phyloP scores from a whole-genome alignment of 495 filamentous ascomycete genomes.

The Aspergillus bridgeri region DNA sequence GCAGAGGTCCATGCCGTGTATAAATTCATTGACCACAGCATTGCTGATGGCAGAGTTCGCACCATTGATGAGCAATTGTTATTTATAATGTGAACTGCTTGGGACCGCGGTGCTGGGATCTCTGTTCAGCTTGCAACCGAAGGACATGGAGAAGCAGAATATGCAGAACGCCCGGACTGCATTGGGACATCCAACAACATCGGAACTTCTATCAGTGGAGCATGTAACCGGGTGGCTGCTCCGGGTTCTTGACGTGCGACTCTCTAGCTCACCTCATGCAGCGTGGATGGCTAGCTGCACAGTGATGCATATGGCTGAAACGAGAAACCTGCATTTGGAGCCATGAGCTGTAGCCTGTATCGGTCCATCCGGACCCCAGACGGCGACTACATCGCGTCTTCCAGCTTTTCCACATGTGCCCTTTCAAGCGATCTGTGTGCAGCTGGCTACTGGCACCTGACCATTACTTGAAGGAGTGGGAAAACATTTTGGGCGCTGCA shows the following conservation, averaged over 20 bases:
- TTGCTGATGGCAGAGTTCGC: conserved; percentile 3
- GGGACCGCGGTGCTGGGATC: conserved; percentile 33
- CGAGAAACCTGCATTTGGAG: conserved; percentile 37
- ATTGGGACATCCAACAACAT: conserved; percentile 25
- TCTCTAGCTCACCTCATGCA: conserved; percentile 37
- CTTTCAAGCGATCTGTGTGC: conserved; percentile 39
- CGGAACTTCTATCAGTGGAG: conserved; percentile 13
- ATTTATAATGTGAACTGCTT: conserved; percentile 11
- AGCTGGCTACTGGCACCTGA: conserved; percentile 31
- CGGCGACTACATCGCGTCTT: conserved; percentile 24
- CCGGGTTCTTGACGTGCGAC: conserved; percentile 36
- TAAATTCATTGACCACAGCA: conserved; percentile 30
- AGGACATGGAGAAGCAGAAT: conserved; percentile 20
- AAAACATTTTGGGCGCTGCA: neutral
- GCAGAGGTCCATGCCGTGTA: conserved; percentile 31
- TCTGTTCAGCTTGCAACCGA: conserved; percentile 20
- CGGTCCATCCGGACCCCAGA: conserved; percentile 17
- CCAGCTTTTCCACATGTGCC: conserved; percentile 30
- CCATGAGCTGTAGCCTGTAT: too few species aligned
- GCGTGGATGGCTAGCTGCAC: conserved; percentile 43
- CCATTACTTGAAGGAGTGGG: neutral
- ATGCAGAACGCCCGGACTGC: conserved; percentile 27
- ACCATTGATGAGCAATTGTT: neutral
- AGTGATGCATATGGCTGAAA: conserved; percentile 40
- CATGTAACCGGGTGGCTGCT: conserved; percentile 41